phyloP scores from a whole-genome alignment of 345 rosid genomes.

The Pelargonium nanum region DNA sequence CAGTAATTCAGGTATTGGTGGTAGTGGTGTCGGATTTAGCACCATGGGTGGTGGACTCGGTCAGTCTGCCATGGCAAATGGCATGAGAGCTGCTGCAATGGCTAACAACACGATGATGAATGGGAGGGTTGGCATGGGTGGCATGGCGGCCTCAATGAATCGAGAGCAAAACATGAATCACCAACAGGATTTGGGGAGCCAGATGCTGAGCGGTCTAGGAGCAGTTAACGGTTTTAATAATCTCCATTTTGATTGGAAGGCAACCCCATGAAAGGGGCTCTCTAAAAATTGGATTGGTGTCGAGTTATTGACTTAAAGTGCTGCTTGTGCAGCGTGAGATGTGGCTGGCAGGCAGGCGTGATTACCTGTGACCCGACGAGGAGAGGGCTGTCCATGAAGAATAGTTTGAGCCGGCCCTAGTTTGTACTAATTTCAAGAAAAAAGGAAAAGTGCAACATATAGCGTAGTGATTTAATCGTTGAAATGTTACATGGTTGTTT shows the following conservation, averaged over 20 bases:
- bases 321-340: constrained; percentile 20
- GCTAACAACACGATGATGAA: constrained; percentile 52
- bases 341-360: too few species aligned
- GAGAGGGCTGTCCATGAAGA: background rate
- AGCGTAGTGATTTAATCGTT: background rate
- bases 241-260: constrained; percentile 78
- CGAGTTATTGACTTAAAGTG: constrained; percentile 18
- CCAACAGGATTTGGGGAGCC: constrained; percentile 79
- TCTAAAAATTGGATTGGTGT: constrained; percentile 6
- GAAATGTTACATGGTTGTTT: background rate
- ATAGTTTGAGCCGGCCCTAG: background rate
- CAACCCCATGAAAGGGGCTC: constrained; percentile 31
- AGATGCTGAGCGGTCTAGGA: constrained; percentile 58
- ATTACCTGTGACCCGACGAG: background rate
- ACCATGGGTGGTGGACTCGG: constrained; percentile 48
- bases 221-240: constrained; percentile 65
- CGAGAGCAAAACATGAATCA: constrained; percentile 59
- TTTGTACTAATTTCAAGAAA: background rate
- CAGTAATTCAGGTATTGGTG: constrained; percentile 27
- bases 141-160: constrained; percentile 28
- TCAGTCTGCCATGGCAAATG: constrained; percentile 47
- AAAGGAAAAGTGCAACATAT: background rate
- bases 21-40: constrained; percentile 37
- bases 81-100: constrained; percentile 54
- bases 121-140: constrained; percentile 61